phyloP scores from a whole-genome alignment of 2,329 filamentous ascomycete genomes.

The Epichloe sibirici region DNA sequence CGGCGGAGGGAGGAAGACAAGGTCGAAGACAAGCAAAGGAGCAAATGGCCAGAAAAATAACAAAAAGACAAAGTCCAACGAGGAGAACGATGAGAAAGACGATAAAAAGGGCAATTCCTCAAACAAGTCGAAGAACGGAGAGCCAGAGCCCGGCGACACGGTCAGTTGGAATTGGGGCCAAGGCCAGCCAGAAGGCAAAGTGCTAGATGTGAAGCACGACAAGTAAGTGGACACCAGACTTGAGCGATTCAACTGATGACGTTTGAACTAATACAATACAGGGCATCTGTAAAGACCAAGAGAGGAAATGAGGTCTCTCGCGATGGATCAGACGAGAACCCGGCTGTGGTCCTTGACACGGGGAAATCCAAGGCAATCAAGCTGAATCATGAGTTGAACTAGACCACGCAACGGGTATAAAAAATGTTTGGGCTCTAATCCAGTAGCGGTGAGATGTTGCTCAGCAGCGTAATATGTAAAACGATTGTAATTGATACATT shows the following conservation, averaged over 20 bases:
- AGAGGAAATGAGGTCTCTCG: constrained; percentile 28
- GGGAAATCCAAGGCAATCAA: constrained; percentile 7
- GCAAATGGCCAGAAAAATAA: not conserved
- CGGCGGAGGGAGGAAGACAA: not conserved
- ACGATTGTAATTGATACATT: too few relatives aligned
- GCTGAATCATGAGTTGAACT: constrained; percentile 6
- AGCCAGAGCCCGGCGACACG: constrained; percentile 27
- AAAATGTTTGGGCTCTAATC: not conserved
- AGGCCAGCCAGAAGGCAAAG: constrained; percentile 30
- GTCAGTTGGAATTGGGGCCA: constrained; percentile 35
- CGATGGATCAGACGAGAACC: constrained; percentile 27
- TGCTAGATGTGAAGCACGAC: constrained; percentile 30
- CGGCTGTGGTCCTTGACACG: constrained; percentile 30
- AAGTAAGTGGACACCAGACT: constrained; percentile 19
- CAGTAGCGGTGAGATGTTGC: not conserved
- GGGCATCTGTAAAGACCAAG: constrained; percentile 28
- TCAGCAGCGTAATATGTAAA: too few relatives aligned
- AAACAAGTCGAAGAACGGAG: constrained; percentile 10
- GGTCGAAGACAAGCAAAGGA: not conserved
- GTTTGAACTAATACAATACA: constrained; percentile 5
- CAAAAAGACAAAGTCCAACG: not conserved
- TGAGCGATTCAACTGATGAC: not conserved
- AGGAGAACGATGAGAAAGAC: not conserved
- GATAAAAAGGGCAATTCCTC: constrained; percentile 5
- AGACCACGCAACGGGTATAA: not conserved